Percentiles rank a stretch among this genome's conserved stretches.
These are phyloP conservation scores for Lipomyces lipofer DNA, from an alignment of 805 yeast genomes.

Conservation along the genomic window DNA sequence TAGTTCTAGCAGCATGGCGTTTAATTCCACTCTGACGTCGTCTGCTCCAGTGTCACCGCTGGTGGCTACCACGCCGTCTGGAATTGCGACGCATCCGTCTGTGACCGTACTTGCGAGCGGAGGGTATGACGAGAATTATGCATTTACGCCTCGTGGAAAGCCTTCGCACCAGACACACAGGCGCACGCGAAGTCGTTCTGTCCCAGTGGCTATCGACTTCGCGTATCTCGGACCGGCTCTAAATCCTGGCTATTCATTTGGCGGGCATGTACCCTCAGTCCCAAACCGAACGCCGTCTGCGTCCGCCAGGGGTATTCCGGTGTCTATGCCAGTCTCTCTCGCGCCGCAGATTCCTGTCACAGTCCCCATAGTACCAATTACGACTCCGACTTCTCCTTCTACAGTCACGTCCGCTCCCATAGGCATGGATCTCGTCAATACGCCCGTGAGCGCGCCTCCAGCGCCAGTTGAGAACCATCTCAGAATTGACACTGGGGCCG, in stretches of 20 bases:
- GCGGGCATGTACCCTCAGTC: background rate
- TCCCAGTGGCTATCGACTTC: constrained; percentile 26
- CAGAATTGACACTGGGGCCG: background rate
- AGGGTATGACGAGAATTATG: background rate
- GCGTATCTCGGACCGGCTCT: constrained; percentile 10
- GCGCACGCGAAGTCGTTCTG: constrained; percentile 29
- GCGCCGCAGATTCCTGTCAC: background rate
- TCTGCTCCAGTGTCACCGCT: constrained; percentile 26
- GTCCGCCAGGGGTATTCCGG: background rate
- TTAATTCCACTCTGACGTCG: constrained; percentile 12
- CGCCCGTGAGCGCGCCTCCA: background rate
- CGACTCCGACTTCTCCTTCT: background rate
- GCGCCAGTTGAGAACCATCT: background rate
- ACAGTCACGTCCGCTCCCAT: background rate
- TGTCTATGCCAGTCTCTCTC: background rate
- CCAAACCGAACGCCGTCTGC: background rate
- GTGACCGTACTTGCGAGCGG: background rate
- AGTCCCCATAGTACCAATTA: no score
- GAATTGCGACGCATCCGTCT: background rate
- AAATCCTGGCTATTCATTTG: constrained; percentile 2
- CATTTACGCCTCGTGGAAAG: background rate
- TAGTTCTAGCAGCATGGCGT: constrained; percentile 8
- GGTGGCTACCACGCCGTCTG: constrained; percentile 8
- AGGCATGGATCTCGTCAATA: background rate
- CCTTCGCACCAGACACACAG: constrained; percentile 14